Evolutionary conservation across 345 rosid species (phyloP).

Genomic region (Hypericum androsaemum): DNA sequence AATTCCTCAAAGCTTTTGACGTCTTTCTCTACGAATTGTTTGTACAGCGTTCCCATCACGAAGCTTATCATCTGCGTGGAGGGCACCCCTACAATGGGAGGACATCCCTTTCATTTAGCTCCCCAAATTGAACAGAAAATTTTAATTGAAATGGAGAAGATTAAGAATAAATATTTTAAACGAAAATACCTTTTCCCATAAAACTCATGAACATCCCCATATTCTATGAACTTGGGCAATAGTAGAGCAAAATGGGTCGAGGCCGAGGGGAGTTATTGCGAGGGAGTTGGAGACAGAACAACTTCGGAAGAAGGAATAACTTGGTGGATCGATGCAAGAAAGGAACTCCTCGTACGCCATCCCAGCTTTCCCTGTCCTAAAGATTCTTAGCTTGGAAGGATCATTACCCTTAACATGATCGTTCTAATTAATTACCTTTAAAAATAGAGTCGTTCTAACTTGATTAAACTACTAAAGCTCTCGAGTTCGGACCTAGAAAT

Average conservation of each 20-base stretch:
- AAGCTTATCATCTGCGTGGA: conserved; percentile 46
- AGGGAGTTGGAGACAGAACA: not conserved
- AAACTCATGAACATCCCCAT: conserved; percentile 56
- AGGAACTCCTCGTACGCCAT: conserved; percentile 18
- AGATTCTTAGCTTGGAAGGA: conserved; percentile 17
- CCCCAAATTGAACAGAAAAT: not conserved
- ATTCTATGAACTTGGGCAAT: conserved; percentile 10
- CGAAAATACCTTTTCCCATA: conserved; percentile 45
- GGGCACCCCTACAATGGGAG: conserved; percentile 31
- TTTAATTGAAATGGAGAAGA: not conserved
- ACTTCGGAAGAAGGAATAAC: not conserved
- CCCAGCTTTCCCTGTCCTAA: not conserved
- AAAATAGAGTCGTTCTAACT: no score
- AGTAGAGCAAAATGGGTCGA: not conserved
- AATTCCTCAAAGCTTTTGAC: conserved; percentile 50
- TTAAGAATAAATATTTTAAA: not conserved
- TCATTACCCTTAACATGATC: no score
- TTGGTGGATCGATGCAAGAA: conserved; percentile 17
- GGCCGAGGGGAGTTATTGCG: not conserved
- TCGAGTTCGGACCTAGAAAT: no score
- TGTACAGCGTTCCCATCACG: conserved; percentile 53
- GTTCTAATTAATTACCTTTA: no score
- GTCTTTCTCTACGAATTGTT: conserved; percentile 43
- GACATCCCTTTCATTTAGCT: not conserved
- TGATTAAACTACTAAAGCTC: no score